These are phyloP conservation scores for Plasmopara halstedii DNA, from an alignment of 352 stramenopile species.

Conservation along the genomic window DNA sequence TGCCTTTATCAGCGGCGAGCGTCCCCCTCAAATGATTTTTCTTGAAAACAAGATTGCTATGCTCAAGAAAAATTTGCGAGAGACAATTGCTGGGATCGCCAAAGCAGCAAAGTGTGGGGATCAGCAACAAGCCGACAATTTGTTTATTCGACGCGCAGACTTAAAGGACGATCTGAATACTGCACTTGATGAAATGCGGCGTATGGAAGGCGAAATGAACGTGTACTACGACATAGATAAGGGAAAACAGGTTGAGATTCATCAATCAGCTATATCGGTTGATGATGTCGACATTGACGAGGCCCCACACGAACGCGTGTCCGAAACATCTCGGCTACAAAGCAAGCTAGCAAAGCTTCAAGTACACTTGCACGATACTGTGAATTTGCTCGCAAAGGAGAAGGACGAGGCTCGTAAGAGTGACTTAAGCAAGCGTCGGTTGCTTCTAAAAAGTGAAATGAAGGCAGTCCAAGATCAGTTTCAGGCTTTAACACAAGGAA, in stretches of 20 bases:
- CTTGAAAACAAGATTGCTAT: slow-evolving; percentile 67
- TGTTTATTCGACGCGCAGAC: slow-evolving; percentile 52
- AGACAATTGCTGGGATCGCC: slow-evolving; percentile 52
- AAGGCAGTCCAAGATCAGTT: slow-evolving; percentile 56
- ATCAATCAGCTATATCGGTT: slow-evolving; percentile 15
- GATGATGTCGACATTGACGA: slow-evolving; percentile 40
- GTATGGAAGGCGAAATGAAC: slow-evolving; percentile 58
- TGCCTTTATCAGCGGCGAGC: slow-evolving; percentile 72
- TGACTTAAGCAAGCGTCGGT: slow-evolving; percentile 43
- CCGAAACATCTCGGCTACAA: slow-evolving; percentile 31
- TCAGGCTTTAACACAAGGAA: slow-evolving; percentile 30
- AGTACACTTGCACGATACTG: slow-evolving; percentile 49
- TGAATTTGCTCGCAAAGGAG: slow-evolving; percentile 50
- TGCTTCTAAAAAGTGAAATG: slow-evolving; percentile 71
- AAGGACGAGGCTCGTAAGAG: slow-evolving; percentile 41
- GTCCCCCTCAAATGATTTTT: slow-evolving; percentile 69
- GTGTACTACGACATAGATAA: slow-evolving; percentile 29
- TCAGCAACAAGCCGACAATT: slow-evolving; percentile 43
- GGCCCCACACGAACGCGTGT: slow-evolving; percentile 35
- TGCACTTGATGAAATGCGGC: slow-evolving; percentile 61
- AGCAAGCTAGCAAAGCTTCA: slow-evolving; percentile 42
- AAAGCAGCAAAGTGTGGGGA: slow-evolving; percentile 48
- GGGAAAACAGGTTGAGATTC: slow-evolving; percentile 22
- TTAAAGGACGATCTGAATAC: slow-evolving; percentile 66
- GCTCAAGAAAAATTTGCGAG: slow-evolving; percentile 57